Percentiles rank a stretch among this genome's conserved stretches.
Evolutionary conservation across 1,139 yeast species (phyloP).

Genomic region (Suhomyces kunorum): DNA sequence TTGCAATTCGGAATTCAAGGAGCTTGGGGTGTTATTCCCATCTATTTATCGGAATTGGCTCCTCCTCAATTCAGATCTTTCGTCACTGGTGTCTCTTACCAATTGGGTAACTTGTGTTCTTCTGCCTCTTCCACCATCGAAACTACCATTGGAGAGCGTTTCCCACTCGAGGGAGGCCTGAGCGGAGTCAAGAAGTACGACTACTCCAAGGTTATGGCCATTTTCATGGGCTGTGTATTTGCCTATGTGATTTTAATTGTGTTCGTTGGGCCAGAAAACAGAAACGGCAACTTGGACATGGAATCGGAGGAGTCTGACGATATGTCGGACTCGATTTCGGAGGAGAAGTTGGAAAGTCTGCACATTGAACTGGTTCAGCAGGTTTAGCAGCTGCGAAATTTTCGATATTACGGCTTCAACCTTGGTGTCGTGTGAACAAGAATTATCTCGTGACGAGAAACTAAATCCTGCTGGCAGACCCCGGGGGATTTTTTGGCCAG

Average conservation of each 20-base stretch:
- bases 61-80: constrained; percentile 74
- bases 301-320: constrained; percentile 4
- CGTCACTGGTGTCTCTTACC: constrained; percentile 75
- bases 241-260: constrained; percentile 59
- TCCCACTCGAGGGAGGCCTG: constrained; percentile 39
- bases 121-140: constrained; percentile 86
- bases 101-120: constrained; percentile 80
- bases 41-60: constrained; percentile 75
- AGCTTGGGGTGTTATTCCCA: constrained; percentile 85
- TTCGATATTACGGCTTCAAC: too few relatives aligned
- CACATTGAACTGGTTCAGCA: neutral
- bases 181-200: constrained; percentile 20
- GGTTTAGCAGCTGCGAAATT: too few relatives aligned
- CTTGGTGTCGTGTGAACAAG: too few relatives aligned
- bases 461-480: too few relatives aligned
- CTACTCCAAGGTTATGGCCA: constrained; percentile 66
- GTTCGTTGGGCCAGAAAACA: constrained; percentile 74
- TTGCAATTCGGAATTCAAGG: constrained; percentile 84
- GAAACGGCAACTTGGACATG: constrained; percentile 31
- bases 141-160: constrained; percentile 67
- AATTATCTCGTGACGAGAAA: too few relatives aligned
- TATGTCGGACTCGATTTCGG: constrained; percentile 1
- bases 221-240: constrained; percentile 77
- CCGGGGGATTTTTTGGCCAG: too few relatives aligned
- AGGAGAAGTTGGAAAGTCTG: neutral